Percentiles rank a stretch among this genome's conserved stretches.
phyloP scores from a whole-genome alignment of 2,329 filamentous ascomycete species.

The Plectosphaerella sp. region DNA sequence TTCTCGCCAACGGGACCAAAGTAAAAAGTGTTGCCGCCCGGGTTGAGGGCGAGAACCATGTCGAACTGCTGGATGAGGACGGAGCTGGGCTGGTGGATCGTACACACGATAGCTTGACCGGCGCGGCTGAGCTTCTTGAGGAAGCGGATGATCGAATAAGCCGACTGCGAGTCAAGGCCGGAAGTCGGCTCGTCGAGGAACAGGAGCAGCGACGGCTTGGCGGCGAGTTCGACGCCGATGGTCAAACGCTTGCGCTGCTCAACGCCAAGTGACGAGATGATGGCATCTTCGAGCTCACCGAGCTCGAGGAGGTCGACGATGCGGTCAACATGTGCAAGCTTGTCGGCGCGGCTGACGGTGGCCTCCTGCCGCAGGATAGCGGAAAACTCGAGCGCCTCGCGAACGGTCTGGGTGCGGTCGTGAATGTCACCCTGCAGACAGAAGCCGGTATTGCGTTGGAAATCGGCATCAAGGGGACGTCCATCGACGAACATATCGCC shows the following conservation, averaged over 20 bases:
- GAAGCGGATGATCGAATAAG: slow-evolving; percentile 69
- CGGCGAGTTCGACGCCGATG: slow-evolving; percentile 42
- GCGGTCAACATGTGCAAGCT: slow-evolving; percentile 47
- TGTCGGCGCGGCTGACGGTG: slow-evolving; percentile 37
- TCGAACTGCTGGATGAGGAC: slow-evolving; percentile 53
- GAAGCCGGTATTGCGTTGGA: slow-evolving; percentile 44
- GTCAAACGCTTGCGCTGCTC: slow-evolving; percentile 48
- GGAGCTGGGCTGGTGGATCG: slow-evolving; percentile 50
- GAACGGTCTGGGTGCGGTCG: slow-evolving; percentile 33
- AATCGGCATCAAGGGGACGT: slow-evolving; percentile 30
- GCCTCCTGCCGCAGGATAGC: slow-evolving; percentile 40
- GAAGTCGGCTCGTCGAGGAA: slow-evolving; percentile 51
- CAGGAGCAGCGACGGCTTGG: slow-evolving; percentile 40
- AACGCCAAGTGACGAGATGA: slow-evolving; percentile 46
- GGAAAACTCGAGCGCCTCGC: slow-evolving; percentile 34
- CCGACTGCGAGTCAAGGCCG: slow-evolving; percentile 56
- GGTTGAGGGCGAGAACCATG: slow-evolving; percentile 56
- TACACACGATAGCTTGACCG: slow-evolving; percentile 49
- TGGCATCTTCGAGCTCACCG: slow-evolving; percentile 50
- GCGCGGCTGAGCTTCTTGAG: slow-evolving; percentile 58
- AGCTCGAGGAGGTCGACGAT: slow-evolving; percentile 51
- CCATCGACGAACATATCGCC: slow-evolving; percentile 48
- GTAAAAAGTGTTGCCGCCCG: slow-evolving; percentile 62
- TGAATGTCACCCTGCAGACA: neutral
- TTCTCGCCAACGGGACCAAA: slow-evolving; percentile 62